Percentiles rank a stretch among this genome's conserved stretches.
Conservation (phyloP, 106 monocot genomes). For the Iris macrosiphon region DNA sequence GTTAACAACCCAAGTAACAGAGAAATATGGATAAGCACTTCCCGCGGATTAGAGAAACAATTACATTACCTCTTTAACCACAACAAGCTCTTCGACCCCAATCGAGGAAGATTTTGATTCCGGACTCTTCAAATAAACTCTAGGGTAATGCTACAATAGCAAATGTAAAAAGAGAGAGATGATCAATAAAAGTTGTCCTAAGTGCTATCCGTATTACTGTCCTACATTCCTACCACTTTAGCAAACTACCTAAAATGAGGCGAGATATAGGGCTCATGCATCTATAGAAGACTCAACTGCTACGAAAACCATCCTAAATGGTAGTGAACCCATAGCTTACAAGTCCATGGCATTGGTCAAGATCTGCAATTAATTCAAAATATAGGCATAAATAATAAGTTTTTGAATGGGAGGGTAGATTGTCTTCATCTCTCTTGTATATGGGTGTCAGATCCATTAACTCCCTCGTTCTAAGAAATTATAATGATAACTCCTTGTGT, state of each 20-base stretch:
- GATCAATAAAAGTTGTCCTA: neutral
- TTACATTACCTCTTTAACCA: conserved; percentile 64
- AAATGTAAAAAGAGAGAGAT: neutral
- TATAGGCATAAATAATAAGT: too few relatives aligned
- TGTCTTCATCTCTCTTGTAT: too few relatives aligned
- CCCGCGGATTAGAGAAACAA: neutral
- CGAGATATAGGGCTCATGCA: too few relatives aligned
- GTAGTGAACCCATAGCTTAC: too few relatives aligned
- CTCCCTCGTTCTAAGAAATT: too few relatives aligned
- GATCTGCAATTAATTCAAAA: too few relatives aligned
- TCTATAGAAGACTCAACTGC: too few relatives aligned
- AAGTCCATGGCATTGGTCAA: too few relatives aligned
- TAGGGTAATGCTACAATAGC: conserved; percentile 59
- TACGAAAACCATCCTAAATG: too few relatives aligned
- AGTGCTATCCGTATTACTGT: neutral
- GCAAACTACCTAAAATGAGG: neutral
- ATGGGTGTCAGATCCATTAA: too few relatives aligned
- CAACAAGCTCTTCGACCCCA: conserved; percentile 24
- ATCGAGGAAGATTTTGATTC: neutral
- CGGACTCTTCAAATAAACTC: conserved; percentile 35
- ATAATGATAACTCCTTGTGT: too few relatives aligned
- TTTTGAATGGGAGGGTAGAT: too few relatives aligned
- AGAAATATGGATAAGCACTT: neutral
- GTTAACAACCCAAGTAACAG: neutral
- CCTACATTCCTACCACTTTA: neutral